These are phyloP conservation scores for Anisodus tanguticus DNA, from an alignment of 257 asterid genomes.

Conservation along the genomic window DNA sequence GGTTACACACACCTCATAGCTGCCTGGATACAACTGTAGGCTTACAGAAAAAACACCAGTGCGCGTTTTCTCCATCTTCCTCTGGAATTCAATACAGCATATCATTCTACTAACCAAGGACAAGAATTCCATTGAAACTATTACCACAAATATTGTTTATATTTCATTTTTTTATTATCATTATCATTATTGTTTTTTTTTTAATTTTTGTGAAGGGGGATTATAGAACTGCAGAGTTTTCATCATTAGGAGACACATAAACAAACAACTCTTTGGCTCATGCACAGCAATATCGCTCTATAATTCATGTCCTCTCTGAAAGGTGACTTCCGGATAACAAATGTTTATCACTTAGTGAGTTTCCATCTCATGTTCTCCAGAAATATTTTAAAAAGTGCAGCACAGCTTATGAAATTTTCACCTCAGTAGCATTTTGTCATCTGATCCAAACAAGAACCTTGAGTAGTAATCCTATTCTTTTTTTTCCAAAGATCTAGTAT, in stretches of 20 bases:
- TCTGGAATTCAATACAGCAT: conserved; percentile 57
- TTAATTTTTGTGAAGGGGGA: neutral
- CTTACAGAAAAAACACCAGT: conserved; percentile 59
- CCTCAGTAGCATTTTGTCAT: neutral
- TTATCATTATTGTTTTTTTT: too few species aligned
- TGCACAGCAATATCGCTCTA: neutral
- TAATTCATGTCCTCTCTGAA: neutral
- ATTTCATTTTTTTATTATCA: too few species aligned
- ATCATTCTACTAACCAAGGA: conserved; percentile 32
- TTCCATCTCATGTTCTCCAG: neutral
- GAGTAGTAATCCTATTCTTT: neutral
- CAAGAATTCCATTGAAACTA: conserved; percentile 1
- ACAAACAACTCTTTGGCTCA: neutral
- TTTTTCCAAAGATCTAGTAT: neutral
- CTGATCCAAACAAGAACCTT: neutral
- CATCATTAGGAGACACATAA: neutral
- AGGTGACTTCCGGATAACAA: neutral
- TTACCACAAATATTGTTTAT: neutral
- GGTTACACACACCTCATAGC: conserved; percentile 65
- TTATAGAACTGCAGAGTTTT: neutral
- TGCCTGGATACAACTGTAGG: conserved; percentile 86
- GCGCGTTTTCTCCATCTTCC: conserved; percentile 76
- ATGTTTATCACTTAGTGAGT: neutral
- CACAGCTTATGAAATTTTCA: neutral
- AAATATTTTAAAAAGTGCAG: neutral